Conservation (phyloP, 805 yeast species). For the Candida adriatica region DNA sequence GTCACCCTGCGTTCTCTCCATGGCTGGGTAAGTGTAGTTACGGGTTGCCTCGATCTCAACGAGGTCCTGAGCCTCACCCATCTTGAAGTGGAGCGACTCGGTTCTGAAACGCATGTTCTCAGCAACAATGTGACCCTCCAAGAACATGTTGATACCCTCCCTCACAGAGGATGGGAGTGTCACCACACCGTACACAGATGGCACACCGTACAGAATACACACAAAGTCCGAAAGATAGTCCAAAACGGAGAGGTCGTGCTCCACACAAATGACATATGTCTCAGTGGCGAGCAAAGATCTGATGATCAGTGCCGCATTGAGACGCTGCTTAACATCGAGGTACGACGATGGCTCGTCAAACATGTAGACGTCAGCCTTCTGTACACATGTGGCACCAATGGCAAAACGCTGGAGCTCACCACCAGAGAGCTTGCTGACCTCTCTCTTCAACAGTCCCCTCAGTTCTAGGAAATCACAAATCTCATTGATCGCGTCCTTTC, state of each 20-base stretch:
- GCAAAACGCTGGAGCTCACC: conserved; percentile 99
- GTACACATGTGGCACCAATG: conserved; percentile 94
- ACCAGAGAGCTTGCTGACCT: conserved; percentile 86
- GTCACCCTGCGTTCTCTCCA: conserved; percentile 94
- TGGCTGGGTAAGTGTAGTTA: conserved; percentile 67
- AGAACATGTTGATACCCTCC: conserved; percentile 97
- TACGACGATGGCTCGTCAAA: conserved; percentile 99
- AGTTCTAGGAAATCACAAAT: conserved; percentile 71
- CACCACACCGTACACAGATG: conserved; percentile 98
- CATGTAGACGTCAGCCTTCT: conserved; percentile 94
- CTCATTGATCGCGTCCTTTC: conserved; percentile 55
- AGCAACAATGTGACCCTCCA: conserved; percentile 96
- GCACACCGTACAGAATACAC: conserved; percentile 95
- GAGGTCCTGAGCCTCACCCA: conserved; percentile 83
- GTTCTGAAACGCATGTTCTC: conserved; percentile 96
- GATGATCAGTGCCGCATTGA: conserved; percentile 92
- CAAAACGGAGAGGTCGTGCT: conserved; percentile 96
- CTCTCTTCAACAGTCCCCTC: conserved; percentile 73
- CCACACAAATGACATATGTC: conserved; percentile 89
- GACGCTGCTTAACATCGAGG: conserved; percentile 96
- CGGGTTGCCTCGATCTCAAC: conserved; percentile 72
- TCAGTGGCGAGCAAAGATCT: conserved; percentile 76
- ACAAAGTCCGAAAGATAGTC: conserved; percentile 96
- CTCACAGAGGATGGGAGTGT: conserved; percentile 94
- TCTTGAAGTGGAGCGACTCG: conserved; percentile 89